A percentile compares a stretch with the other conserved stretches of the same genome.
Evolutionary conservation across 2,329 filamentous ascomycete species (phyloP).

Genomic region (Amauroascus verrucosus): DNA sequence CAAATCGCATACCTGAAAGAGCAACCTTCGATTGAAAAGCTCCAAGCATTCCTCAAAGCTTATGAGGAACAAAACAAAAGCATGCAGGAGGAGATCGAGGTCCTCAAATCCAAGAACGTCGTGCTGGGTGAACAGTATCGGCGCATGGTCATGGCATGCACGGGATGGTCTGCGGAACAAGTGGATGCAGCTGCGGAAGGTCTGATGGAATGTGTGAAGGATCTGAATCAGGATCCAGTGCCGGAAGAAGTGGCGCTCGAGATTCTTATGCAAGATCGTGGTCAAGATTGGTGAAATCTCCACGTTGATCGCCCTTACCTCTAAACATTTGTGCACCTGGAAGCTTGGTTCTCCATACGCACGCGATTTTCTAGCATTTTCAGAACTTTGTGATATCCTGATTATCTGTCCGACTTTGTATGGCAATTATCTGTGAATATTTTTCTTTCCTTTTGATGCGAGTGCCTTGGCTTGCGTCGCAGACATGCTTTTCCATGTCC

Average conservation of each 20-base stretch:
- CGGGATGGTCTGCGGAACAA: slow-evolving; percentile 62
- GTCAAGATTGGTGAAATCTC: slow-evolving; percentile 33
- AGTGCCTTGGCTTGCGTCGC: slow-evolving; percentile 1
- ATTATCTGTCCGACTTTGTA: neutral
- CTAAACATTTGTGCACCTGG: neutral
- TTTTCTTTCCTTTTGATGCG: slow-evolving; percentile 1
- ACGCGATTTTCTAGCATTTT: neutral
- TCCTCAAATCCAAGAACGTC: slow-evolving; percentile 65
- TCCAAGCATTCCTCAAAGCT: slow-evolving; percentile 60
- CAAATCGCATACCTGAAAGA: slow-evolving; percentile 37
- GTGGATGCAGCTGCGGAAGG: slow-evolving; percentile 73
- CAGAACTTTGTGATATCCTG: slow-evolving; percentile 2
- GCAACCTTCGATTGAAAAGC: slow-evolving; percentile 49
- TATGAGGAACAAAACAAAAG: slow-evolving; percentile 59
- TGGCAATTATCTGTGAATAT: slow-evolving; percentile 4
- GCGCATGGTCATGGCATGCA: slow-evolving; percentile 78
- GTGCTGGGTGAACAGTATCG: slow-evolving; percentile 83
- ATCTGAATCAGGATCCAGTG: slow-evolving; percentile 52
- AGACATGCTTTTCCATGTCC: neutral
- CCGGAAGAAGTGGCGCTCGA: slow-evolving; percentile 37
- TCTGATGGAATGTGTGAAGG: slow-evolving; percentile 73
- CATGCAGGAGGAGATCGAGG: slow-evolving; percentile 56
- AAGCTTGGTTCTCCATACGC: neutral
- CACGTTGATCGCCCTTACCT: neutral
- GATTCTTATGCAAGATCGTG: slow-evolving; percentile 37